Evolutionary conservation across 768 basidiomycete genomes (phyloP), one percentile per base, ranked within the genome.

Genomic region (Calocera viscosa): DNA sequence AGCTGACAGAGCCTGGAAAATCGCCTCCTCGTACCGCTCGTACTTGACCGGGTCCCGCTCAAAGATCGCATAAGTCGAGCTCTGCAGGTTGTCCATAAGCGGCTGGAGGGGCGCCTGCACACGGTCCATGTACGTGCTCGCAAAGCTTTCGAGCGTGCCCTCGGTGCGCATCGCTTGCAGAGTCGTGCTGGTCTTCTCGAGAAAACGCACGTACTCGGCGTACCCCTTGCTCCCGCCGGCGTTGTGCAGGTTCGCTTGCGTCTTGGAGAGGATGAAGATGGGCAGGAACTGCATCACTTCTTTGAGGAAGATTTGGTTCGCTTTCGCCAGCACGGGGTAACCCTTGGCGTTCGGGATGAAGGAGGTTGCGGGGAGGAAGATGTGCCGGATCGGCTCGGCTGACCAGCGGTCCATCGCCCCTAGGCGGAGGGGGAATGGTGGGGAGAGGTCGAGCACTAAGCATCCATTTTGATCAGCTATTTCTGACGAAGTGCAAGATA

Each of bases 41-140:
- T 99, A 99, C 76, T 99, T 99, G 68, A 98, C 87, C 1, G 96
- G 95, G 78, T 98, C 96, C 74, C 93, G 86, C 73, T 99, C 96
- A 73, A 99, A 99, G 1, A 91, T 93, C 74, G 98, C 93, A 76
- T 99, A 99, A 12, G 94, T 97, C 70, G 88, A 84, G 71, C 92
- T 94, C 73, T 91, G 91, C 66, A 99, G 77, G 77, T 99, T 94
- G 73, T 99, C 95, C 94, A 95, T 95, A 72, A 99, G 76, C 26
- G 96, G 96, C 90, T 96, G 94, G 65, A 98, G 76, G 0, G 96
- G 96, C 2, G 93, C 90, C 75, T 98, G 96, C 22, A 99, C 79
- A 76, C 87, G 96, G 75, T 98, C 96, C 73, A 91, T 90, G 76
- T 98, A 99, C 3, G 91, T 92, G 68, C 88, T 86, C 0, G 92